phyloP scores from a whole-genome alignment of 768 basidiomycete genomes.

The Russula compacta region DNA sequence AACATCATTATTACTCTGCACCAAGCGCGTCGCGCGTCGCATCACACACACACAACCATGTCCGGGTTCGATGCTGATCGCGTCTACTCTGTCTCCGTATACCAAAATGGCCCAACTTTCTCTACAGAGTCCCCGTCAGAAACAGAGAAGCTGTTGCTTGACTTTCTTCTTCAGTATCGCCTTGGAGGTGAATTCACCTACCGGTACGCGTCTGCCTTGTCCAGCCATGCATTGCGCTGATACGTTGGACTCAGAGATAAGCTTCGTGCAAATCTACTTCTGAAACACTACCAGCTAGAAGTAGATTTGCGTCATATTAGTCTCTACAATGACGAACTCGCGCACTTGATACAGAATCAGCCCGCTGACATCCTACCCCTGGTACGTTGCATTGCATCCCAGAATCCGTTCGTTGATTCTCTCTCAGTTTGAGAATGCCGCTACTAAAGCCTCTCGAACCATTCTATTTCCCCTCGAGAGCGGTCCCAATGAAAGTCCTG shows the following conservation, averaged over 20 bases:
- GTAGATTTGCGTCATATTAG: conserved; percentile 42
- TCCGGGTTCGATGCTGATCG: conserved; percentile 82
- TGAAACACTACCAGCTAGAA: conserved; percentile 68
- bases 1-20: neutral
- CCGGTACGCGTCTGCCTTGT: conserved; percentile 40
- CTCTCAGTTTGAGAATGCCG: conserved; percentile 82
- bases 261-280: conserved; percentile 76
- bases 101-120: conserved; percentile 47
- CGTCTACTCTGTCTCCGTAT: conserved; percentile 74
- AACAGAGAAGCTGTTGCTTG: conserved; percentile 67
- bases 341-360: conserved; percentile 79
- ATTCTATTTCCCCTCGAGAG: conserved; percentile 77
- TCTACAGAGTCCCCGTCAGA: conserved; percentile 70
- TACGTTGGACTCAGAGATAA: conserved; percentile 55
- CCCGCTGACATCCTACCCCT: conserved; percentile 86
- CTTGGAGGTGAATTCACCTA: conserved; percentile 90
- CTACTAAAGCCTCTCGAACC: conserved; percentile 71
- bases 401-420: neutral
- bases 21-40: neutral
- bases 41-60: conserved; percentile 36
- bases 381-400: conserved; percentile 35
- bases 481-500: conserved; percentile 35
- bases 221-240: neutral
- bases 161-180: conserved; percentile 84
- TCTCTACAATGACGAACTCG: conserved; percentile 89